Percentiles rank a stretch among this genome's conserved stretches.
Evolutionary conservation across 441 rosid genomes (phyloP).

Genomic region (Codiaeum variegatum): DNA sequence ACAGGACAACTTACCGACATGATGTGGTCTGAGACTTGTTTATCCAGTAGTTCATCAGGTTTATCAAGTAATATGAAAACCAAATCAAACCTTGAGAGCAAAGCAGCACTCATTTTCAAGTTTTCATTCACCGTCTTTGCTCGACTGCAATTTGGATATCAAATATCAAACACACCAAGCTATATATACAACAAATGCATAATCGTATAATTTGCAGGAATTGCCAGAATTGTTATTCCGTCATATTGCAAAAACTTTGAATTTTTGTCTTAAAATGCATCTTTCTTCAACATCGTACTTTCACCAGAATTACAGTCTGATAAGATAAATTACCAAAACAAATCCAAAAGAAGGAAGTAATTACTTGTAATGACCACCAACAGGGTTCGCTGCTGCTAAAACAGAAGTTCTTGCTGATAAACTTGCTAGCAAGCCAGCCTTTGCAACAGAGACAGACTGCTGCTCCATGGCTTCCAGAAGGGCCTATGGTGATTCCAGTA

Average conservation of each 20-base stretch:
- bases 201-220: slow-evolving; percentile 14
- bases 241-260: not conserved
- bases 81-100: slow-evolving; percentile 94
- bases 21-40: slow-evolving; percentile 91
- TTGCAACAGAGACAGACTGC: slow-evolving; percentile 96
- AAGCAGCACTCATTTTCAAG: slow-evolving; percentile 94
- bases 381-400: slow-evolving; percentile 99
- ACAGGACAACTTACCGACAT: slow-evolving; percentile 75
- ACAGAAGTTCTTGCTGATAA: slow-evolving; percentile 95
- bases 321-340: slow-evolving; percentile 1
- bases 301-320: not conserved
- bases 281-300: not conserved
- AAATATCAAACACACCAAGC: slow-evolving; percentile 17
- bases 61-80: slow-evolving; percentile 96
- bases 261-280: slow-evolving; percentile 1
- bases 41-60: slow-evolving; percentile 90
- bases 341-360: slow-evolving; percentile 22
- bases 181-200: not conserved
- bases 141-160: slow-evolving; percentile 71
- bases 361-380: slow-evolving; percentile 98
- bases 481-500: slow-evolving; percentile 48
- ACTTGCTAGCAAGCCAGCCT: slow-evolving; percentile 98
- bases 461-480: slow-evolving; percentile 99
- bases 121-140: slow-evolving; percentile 98
- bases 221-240: slow-evolving; percentile 4